Percentiles rank a stretch among this genome's conserved stretches.
Conservation (phyloP, 306 rosid species). For the Elaeagnus macrophylla region DNA sequence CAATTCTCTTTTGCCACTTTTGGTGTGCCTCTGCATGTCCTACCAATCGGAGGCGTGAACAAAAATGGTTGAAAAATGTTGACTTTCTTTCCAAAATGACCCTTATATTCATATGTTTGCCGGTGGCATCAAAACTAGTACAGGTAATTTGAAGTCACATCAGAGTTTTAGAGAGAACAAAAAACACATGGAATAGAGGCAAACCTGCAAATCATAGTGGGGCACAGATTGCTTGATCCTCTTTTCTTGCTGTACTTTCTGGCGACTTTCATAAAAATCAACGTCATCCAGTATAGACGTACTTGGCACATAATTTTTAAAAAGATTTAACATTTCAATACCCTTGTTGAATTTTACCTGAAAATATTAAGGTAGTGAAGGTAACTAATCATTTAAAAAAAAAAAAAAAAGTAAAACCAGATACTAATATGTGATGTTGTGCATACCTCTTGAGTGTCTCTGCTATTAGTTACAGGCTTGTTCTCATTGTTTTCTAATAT, state of each 20-base stretch:
- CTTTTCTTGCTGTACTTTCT: conserved; percentile 64
- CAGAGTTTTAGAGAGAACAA: background rate
- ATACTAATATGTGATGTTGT: background rate
- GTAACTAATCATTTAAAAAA: conserved; percentile 1
- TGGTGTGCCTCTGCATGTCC: no score
- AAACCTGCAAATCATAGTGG: conserved; percentile 36
- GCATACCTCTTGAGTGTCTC: conserved; percentile 85
- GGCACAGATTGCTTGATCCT: conserved; percentile 39
- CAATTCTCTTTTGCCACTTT: no score
- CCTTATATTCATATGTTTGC: no score
- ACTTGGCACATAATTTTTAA: conserved; percentile 42
- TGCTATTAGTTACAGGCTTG: conserved; percentile 79
- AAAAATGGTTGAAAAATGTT: no score
- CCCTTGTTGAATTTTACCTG: conserved; percentile 63
- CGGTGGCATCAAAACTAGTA: no score
- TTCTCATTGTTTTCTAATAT: conserved; percentile 72
- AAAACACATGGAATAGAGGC: background rate
- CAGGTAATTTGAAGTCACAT: no score
- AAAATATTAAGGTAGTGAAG: conserved; percentile 14
- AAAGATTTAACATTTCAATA: conserved; percentile 46
- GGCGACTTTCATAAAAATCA: conserved; percentile 72
- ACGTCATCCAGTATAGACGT: conserved; percentile 74
- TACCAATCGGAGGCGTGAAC: no score
- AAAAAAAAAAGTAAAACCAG: background rate
- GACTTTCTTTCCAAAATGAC: no score